Conservation (phyloP, 148 eudicot species). For the Oxyria digyna region DNA sequence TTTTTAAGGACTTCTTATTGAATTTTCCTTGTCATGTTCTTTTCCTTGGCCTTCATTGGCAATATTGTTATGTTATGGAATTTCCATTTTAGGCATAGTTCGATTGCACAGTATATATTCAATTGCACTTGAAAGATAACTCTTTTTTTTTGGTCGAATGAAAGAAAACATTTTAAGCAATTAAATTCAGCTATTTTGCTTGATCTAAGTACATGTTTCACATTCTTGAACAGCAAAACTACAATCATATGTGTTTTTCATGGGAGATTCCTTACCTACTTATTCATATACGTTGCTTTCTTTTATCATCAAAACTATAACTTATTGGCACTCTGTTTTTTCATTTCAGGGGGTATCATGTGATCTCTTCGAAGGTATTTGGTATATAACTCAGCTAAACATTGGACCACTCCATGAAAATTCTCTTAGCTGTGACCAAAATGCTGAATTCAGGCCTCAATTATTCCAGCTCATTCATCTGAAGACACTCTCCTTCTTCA, state of each 20-base stretch:
- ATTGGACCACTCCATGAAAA: constrained; percentile 84
- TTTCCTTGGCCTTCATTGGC: background rate
- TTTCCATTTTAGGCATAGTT: constrained; percentile 1
- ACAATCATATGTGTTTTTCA: background rate
- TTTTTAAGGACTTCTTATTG: background rate
- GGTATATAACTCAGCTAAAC: constrained; percentile 70
- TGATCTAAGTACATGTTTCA: too few relatives aligned
- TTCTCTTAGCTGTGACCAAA: constrained; percentile 49
- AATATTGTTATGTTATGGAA: background rate
- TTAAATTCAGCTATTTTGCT: background rate
- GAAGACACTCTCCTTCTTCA: constrained; percentile 62
- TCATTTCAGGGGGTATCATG: constrained; percentile 83
- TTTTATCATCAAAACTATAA: background rate
- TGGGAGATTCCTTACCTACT: background rate
- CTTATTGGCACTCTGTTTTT: background rate
- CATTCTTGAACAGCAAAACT: background rate
- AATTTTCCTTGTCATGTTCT: background rate
- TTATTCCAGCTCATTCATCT: constrained; percentile 50
- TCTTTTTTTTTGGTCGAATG: too few relatives aligned
- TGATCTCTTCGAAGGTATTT: constrained; percentile 62
- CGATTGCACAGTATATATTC: background rate
- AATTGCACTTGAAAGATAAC: too few relatives aligned
- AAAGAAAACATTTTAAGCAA: background rate
- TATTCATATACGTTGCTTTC: background rate
- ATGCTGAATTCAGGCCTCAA: constrained; percentile 41